Percentiles rank a stretch among this genome's conserved stretches.
Conservation (phyloP, 768 basidiomycete species). For the Cystobasidium onofrii region DNA sequence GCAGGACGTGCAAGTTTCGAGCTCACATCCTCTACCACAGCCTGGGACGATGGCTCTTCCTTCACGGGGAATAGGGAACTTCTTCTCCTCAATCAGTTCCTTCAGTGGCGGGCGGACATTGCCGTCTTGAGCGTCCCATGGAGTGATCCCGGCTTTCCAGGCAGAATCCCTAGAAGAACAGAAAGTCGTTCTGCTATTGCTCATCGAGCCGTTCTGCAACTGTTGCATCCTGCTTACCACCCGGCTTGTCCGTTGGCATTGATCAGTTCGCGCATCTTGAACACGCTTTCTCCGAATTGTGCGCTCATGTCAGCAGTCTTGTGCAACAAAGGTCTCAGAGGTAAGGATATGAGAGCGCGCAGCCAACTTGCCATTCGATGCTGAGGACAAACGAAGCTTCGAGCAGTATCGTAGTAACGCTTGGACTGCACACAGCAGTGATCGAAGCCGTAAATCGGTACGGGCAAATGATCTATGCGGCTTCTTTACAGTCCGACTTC, state of each 20-base stretch:
- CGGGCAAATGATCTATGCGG: too few relatives aligned
- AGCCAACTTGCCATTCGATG: not conserved
- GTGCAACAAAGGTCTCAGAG: not conserved
- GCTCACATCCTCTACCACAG: slow-evolving; percentile 51
- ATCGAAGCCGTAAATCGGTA: not conserved
- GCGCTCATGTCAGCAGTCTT: not conserved
- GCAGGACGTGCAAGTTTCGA: not conserved
- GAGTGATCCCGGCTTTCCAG: slow-evolving; percentile 51
- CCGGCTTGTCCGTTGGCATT: not conserved
- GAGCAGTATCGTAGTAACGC: too few relatives aligned
- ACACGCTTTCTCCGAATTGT: not conserved
- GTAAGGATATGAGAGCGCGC: not conserved
- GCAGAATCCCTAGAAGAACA: slow-evolving; percentile 34
- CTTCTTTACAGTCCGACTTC: too few relatives aligned
- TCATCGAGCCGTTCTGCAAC: too few relatives aligned
- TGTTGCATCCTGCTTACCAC: not conserved
- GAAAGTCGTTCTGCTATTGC: not conserved
- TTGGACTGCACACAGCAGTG: not conserved
- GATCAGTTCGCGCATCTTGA: slow-evolving; percentile 31
- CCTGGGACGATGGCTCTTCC: slow-evolving; percentile 54
- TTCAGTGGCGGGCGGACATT: slow-evolving; percentile 53
- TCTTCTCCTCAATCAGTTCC: slow-evolving; percentile 52
- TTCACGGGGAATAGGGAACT: slow-evolving; percentile 49
- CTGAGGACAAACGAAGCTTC: too few relatives aligned
- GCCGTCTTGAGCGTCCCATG: slow-evolving; percentile 53